Percentiles rank a stretch among this genome's conserved stretches.
These are phyloP conservation scores for Rhodocollybia butyracea DNA, from an alignment of 768 basidiomycete genomes.

Conservation along the genomic window DNA sequence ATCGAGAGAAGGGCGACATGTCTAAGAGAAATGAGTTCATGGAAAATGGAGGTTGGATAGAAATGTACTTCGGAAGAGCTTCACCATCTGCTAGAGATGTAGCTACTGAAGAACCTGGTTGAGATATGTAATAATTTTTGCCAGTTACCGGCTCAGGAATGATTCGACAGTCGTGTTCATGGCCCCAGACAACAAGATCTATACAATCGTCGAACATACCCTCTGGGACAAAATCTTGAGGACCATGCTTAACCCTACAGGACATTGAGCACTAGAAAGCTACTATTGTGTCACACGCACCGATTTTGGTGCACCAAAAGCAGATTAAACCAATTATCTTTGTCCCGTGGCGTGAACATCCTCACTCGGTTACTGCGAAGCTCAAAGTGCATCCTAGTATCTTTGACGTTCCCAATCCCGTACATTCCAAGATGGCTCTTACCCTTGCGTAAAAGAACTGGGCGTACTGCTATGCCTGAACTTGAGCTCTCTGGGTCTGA, in stretches of 20 bases:
- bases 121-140: constrained; percentile 87
- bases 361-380: constrained; percentile 88
- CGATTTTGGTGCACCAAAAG: constrained; percentile 94
- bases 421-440: constrained; percentile 86
- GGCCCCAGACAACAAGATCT: constrained; percentile 95
- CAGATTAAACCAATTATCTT: constrained; percentile 93
- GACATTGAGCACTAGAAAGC: neutral
- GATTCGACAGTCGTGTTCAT: constrained; percentile 97
- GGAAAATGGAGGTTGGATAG: neutral
- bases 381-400: constrained; percentile 95
- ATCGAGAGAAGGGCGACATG: constrained; percentile 90
- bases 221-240: constrained; percentile 92
- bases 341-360: constrained; percentile 94
- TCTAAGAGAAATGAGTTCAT: constrained; percentile 36
- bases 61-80: constrained; percentile 79
- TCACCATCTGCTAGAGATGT: constrained; percentile 95
- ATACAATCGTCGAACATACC: constrained; percentile 96
- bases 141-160: constrained; percentile 88
- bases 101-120: constrained; percentile 94
- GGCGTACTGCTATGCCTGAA: constrained; percentile 81
- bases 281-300: constrained; percentile 36
- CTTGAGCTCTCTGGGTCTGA: constrained; percentile 63
- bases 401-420: constrained; percentile 95
- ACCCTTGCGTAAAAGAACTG: constrained; percentile 90
- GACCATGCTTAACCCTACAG: constrained; percentile 86